Conservation (phyloP, 192 early-diverging fungal genomes). For the Entomortierella beljakovae region DNA sequence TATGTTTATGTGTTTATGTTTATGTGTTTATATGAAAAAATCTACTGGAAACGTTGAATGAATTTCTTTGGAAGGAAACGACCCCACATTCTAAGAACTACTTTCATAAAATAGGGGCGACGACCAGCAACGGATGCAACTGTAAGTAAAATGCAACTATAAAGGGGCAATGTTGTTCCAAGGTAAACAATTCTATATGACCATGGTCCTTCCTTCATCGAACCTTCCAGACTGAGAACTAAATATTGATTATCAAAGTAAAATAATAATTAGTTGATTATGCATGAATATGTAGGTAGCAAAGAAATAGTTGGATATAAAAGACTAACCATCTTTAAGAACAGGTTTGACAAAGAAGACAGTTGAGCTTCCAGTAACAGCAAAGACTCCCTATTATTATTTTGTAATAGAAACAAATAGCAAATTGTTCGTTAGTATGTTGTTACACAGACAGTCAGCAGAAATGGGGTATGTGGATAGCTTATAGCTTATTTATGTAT, state of each 20-base stretch:
- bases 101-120: slow-evolving; percentile 52
- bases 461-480: slow-evolving; percentile 1
- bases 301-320: not conserved
- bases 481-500: no score
- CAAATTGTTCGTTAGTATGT: not conserved
- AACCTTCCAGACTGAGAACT: slow-evolving; percentile 42
- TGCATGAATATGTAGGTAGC: not conserved
- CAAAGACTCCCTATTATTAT: slow-evolving; percentile 53
- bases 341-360: slow-evolving; percentile 56
- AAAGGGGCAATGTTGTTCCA: slow-evolving; percentile 55
- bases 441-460: not conserved
- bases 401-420: slow-evolving; percentile 1
- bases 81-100: slow-evolving; percentile 59
- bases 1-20: no score
- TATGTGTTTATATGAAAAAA: not conserved
- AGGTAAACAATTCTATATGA: slow-evolving; percentile 55
- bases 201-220: slow-evolving; percentile 58
- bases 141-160: slow-evolving; percentile 43
- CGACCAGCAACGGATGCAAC: slow-evolving; percentile 54
- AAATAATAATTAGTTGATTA: not conserved
- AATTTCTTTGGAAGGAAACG: slow-evolving; percentile 52
- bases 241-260: not conserved
- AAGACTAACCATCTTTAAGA: slow-evolving; percentile 35
- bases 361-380: slow-evolving; percentile 57
- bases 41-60: slow-evolving; percentile 42